phyloP scores from a whole-genome alignment of 176 grass and related monocot species.

The Dendrocalamus sinicus region DNA sequence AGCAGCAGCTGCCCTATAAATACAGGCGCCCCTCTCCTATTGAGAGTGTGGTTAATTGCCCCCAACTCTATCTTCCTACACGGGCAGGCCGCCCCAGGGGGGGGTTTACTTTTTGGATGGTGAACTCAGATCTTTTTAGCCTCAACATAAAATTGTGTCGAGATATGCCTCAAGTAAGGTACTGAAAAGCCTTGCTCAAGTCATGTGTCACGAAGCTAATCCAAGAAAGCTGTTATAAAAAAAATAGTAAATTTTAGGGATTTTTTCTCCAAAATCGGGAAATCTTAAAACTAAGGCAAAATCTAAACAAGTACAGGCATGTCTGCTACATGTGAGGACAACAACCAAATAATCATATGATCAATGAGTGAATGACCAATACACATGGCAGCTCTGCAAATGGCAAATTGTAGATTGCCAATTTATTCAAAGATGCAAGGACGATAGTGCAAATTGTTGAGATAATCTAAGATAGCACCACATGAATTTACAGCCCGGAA shows the following conservation, averaged over 20 bases:
- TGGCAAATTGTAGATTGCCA: neutral
- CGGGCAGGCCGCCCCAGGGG: too few relatives aligned
- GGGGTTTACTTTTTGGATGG: neutral
- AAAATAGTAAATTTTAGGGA: neutral
- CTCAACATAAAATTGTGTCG: neutral
- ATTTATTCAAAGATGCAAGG: slow-evolving; percentile 8
- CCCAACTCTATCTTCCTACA: too few relatives aligned
- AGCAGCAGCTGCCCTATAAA: too few relatives aligned
- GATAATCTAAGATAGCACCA: slow-evolving; percentile 17
- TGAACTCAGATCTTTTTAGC: slow-evolving; percentile 5
- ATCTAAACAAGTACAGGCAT: neutral
- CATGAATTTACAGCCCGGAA: slow-evolving; percentile 26
- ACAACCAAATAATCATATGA: too few relatives aligned
- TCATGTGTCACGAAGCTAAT: neutral
- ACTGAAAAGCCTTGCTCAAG: neutral
- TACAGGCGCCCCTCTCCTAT: too few relatives aligned
- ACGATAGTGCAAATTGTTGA: slow-evolving; percentile 2
- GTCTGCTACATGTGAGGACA: too few relatives aligned
- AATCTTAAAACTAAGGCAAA: neutral
- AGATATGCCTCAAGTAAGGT: neutral
- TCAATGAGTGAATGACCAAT: neutral
- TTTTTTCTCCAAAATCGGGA: neutral
- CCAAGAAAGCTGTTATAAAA: neutral
- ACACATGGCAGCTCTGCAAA: slow-evolving; percentile 20
- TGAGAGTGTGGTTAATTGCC: too few relatives aligned